A percentile compares a stretch with the other conserved stretches of the same genome.
Evolutionary conservation across 2,329 filamentous ascomycete genomes (phyloP).

Genomic region (Sporothrix dimorphospora): DNA sequence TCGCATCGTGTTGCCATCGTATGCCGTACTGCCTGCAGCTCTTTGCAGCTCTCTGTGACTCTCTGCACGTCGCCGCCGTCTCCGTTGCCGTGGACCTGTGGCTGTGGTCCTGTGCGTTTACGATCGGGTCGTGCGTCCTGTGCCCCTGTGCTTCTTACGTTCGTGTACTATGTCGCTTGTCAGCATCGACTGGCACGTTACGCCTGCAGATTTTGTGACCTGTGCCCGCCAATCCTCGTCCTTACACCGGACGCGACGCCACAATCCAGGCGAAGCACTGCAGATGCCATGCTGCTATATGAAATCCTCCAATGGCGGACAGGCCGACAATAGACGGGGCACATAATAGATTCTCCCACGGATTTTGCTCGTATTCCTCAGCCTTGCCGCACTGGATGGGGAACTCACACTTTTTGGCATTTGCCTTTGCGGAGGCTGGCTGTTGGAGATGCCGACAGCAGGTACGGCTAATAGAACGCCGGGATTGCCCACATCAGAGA

Average conservation of each 20-base stretch:
- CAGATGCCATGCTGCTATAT: background rate
- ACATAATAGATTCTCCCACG: background rate
- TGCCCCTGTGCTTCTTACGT: background rate
- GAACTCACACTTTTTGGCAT: no score
- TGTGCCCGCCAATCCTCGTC: background rate
- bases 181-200: slow-evolving; percentile 15
- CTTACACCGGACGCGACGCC: no score
- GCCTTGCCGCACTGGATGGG: background rate
- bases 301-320: background rate
- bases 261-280: background rate
- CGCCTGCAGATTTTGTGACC: background rate
- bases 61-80: slow-evolving; percentile 16
- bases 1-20: background rate
- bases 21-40: background rate
- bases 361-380: background rate
- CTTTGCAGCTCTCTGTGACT: background rate
- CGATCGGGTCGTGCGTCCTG: background rate
- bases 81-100: slow-evolving; percentile 1
- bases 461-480: no score
- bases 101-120: background rate
- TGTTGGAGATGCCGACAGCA: no score
- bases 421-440: no score
- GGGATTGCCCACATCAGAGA: no score
- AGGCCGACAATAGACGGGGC: background rate
- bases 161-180: background rate